Base-by-base conservation (phyloP, 768 basidiomycete species). In the Gymnopilus junonius region DNA sequence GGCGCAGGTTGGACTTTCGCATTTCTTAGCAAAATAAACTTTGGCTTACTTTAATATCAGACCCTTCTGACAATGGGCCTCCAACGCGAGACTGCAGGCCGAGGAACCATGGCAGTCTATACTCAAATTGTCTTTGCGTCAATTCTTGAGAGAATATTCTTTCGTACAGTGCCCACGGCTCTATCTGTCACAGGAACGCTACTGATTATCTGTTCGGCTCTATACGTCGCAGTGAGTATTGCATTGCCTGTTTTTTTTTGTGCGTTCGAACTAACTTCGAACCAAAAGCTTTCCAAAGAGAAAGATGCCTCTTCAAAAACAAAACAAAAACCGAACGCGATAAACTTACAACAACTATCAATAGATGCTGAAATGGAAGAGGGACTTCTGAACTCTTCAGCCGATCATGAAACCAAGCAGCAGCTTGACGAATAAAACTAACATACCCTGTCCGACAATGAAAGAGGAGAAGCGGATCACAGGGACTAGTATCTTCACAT, bases 71-170 rank as follows among this genome's bases (percentile, higher is more conserved):
- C 71, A 8, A 65, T 72, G 68, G 71, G 71, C 1, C 63, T 72
- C 3, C 71, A 72, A 42, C 64, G 71, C 21, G 71, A 72, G 60
- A 69, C 71, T 11, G 71, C 69, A 15, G 67, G 72, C 11, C 61
- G 72, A 42, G 89, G 87, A 0, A 78, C 87, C 1, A 76, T 92
- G 67, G 88, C 84, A 0, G 74, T 89, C 4, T 93, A 79, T 57
- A 75, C 76, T 54, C 74, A 74, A 83, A 82, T 93, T 37, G 77
- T 92, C n/a, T 93, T 89, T 69, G 87, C 91, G 0, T 77, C 83
- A 2, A 70, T 87, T 15, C 77, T 93, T 11, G 90, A 95, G 71
- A 77, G 84, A 4, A 64, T 89, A 42, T 82, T 91, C 67, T 92
- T 94, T 73, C 79, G 85, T 46, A 81, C 81, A 0, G 71, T 77